A percentile compares a stretch with the other conserved stretches of the same genome.
Evolutionary conservation across 2,329 filamentous ascomycete genomes (phyloP).

Genomic region (Capronia epimyces): DNA sequence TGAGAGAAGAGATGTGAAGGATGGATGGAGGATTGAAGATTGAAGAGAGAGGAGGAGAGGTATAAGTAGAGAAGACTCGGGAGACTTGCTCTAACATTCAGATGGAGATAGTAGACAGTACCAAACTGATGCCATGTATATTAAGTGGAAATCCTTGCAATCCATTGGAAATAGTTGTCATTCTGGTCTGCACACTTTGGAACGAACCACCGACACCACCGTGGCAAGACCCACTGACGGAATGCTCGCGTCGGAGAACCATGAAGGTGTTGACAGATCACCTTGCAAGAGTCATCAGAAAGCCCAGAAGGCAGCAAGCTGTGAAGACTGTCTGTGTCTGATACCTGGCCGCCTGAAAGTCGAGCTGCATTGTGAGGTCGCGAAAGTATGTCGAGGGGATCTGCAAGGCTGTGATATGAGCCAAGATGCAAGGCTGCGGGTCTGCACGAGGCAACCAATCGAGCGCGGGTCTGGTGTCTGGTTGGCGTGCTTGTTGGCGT

Average conservation of each 20-base stretch:
- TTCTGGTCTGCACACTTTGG: neutral
- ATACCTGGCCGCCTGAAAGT: too few species aligned
- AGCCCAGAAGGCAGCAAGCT: too few species aligned
- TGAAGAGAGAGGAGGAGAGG: neutral
- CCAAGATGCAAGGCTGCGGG: neutral
- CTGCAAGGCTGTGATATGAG: neutral
- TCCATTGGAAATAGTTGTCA: neutral
- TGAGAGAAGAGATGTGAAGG: constrained; percentile 1
- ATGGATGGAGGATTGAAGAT: constrained; percentile 1
- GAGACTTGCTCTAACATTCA: neutral
- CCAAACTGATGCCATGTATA: too few species aligned
- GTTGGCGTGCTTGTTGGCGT: too few species aligned
- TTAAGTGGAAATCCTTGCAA: neutral
- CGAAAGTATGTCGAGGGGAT: neutral
- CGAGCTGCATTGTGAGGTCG: neutral
- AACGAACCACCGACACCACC: neutral
- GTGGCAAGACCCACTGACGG: neutral
- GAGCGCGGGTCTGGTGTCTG: neutral
- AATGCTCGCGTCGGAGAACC: neutral
- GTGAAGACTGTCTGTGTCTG: too few species aligned
- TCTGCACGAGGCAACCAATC: neutral
- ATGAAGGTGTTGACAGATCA: neutral
- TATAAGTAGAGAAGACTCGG: neutral
- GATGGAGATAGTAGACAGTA: neutral
- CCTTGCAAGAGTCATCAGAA: too few species aligned